These are phyloP conservation scores for Lepraria neglecta DNA, from an alignment of 495 filamentous ascomycete species.

Conservation along the genomic window DNA sequence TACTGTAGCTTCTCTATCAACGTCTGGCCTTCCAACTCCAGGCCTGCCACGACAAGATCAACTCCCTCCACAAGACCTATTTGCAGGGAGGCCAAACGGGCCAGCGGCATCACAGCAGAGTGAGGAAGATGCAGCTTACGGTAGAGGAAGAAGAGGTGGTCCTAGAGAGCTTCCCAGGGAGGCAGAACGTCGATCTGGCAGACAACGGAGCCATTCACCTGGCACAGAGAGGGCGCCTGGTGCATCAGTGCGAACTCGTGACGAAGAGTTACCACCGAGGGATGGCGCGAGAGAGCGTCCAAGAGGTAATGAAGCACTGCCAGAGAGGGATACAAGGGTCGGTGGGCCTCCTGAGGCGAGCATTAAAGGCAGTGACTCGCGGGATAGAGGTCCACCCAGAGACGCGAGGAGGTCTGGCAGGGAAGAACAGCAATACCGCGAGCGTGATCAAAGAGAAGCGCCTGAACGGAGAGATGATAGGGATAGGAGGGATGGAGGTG, in stretches of 20 bases:
- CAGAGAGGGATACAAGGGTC: slow-evolving; percentile 13
- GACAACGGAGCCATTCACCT: slow-evolving; percentile 20
- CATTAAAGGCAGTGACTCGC: slow-evolving; percentile 14
- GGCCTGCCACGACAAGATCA: slow-evolving; percentile 13
- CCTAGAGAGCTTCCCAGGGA: slow-evolving; percentile 17
- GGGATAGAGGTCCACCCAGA: slow-evolving; percentile 12
- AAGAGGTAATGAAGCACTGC: slow-evolving; percentile 8
- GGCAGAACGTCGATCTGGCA: slow-evolving; percentile 22
- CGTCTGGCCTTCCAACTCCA: slow-evolving; percentile 22
- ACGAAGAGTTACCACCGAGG: slow-evolving; percentile 18
- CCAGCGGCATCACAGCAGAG: slow-evolving; percentile 1
- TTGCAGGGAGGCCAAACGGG: slow-evolving; percentile 22
- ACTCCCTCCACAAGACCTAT: slow-evolving; percentile 20
- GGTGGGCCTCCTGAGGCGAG: slow-evolving; percentile 12
- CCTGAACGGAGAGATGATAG: slow-evolving; percentile 21
- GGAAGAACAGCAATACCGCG: slow-evolving; percentile 14
- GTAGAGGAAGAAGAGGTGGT: slow-evolving; percentile 19
- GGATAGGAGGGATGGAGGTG: slow-evolving; percentile 24
- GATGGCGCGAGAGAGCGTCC: slow-evolving; percentile 20
- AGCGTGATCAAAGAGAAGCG: slow-evolving; percentile 17
- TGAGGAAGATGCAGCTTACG: slow-evolving; percentile 23
- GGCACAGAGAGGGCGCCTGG: slow-evolving; percentile 9
- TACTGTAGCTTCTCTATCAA: slow-evolving; percentile 19
- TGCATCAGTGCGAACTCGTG: slow-evolving; percentile 13
- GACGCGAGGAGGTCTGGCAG: slow-evolving; percentile 20